These are phyloP conservation scores for Globisporangium mamillatum DNA, from an alignment of 352 stramenopile genomes.

Conservation along the genomic window DNA sequence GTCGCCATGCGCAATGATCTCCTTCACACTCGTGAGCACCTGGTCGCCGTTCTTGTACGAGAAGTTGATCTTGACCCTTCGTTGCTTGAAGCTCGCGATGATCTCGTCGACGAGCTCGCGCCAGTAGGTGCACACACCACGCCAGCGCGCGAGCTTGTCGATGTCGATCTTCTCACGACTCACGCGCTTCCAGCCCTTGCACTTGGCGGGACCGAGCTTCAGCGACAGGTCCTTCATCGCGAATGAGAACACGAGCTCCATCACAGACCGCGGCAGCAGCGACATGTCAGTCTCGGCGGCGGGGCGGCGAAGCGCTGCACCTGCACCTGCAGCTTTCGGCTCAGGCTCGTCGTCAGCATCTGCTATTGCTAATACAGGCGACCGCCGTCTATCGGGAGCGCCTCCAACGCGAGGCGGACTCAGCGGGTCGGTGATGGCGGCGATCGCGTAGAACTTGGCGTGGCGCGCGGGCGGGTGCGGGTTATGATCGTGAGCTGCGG, in stretches of 20 bases:
- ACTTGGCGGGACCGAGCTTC: constrained; percentile 46
- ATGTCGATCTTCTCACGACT: constrained; percentile 34
- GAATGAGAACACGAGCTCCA: constrained; percentile 56
- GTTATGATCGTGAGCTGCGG: neutral
- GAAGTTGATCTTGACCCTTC: constrained; percentile 44
- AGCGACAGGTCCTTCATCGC: constrained; percentile 49
- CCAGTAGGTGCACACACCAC: constrained; percentile 47
- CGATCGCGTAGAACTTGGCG: constrained; percentile 21
- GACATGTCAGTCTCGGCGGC: constrained; percentile 21
- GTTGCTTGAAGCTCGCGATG: constrained; percentile 36
- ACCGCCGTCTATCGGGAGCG: neutral
- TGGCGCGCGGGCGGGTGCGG: constrained; percentile 1
- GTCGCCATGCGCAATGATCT: constrained; percentile 15
- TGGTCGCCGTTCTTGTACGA: constrained; percentile 43
- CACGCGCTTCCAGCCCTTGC: constrained; percentile 40
- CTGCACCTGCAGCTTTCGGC: neutral
- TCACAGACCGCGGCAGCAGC: constrained; percentile 40
- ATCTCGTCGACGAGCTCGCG: constrained; percentile 44
- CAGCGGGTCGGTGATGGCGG: constrained; percentile 14
- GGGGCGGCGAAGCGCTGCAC: neutral
- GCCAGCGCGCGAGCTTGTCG: constrained; percentile 35
- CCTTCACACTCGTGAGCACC: constrained; percentile 16
- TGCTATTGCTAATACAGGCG: neutral
- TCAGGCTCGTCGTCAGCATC: neutral
- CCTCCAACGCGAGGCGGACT: neutral